Conservation (phyloP, 257 asterid genomes). For the Nicotiana otophora region DNA sequence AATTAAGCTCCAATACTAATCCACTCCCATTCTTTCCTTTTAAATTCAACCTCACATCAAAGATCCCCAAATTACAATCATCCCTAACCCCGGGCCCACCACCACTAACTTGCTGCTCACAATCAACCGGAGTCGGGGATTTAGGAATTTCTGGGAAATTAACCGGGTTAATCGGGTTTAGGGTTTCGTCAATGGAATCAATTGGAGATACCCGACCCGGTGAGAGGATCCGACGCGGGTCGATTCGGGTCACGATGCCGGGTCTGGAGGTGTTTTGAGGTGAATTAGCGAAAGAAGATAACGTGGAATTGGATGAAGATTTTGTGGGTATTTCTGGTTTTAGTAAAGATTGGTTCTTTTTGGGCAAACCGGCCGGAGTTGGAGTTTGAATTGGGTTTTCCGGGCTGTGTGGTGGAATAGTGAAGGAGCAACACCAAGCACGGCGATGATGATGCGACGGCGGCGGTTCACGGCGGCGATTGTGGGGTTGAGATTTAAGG, state of each 20-base stretch:
- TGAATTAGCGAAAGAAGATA: constrained; percentile 37
- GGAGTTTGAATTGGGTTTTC: constrained; percentile 38
- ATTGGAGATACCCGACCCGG: constrained; percentile 99
- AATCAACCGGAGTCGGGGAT: constrained; percentile 30
- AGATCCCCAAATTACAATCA: constrained; percentile 35
- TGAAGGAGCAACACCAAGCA: constrained; percentile 86
- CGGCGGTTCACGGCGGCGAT: constrained; percentile 48
- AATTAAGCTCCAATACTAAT: constrained; percentile 68
- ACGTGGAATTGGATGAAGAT: constrained; percentile 18
- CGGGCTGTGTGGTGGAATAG: constrained; percentile 73
- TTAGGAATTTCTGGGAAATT: constrained; percentile 22
- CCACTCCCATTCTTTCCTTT: constrained; percentile 70
- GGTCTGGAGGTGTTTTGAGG: constrained; percentile 34
- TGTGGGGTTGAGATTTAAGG: constrained; percentile 24
- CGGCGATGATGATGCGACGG: constrained; percentile 53
- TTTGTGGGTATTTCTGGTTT: constrained; percentile 33
- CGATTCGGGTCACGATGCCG: constrained; percentile 22
- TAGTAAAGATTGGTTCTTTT: constrained; percentile 30
- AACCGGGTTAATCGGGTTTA: constrained; percentile 12
- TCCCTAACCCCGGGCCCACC: constrained; percentile 23
- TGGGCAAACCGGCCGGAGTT: constrained; percentile 34
- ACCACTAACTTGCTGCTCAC: constrained; percentile 3
- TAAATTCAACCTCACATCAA: constrained; percentile 76
- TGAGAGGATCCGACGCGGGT: constrained; percentile 76
- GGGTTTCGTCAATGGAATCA: constrained; percentile 17